Evolutionary conservation across 345 rosid genomes (phyloP).

Genomic region (Combretum micranthum): DNA sequence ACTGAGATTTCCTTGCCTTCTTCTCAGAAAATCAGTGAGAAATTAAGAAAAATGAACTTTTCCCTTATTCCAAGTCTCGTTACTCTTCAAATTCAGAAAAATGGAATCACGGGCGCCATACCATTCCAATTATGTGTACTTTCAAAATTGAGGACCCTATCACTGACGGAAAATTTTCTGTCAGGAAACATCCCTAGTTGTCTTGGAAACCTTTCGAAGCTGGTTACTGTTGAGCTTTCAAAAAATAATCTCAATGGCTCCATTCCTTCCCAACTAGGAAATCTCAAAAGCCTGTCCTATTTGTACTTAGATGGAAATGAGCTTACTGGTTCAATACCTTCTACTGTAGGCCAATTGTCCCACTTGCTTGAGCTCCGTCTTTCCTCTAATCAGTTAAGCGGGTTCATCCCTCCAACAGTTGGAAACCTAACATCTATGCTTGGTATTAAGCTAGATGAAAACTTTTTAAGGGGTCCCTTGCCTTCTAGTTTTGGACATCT

Average conservation of each 20-base stretch:
- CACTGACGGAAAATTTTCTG: not conserved
- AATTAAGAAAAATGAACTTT: slow-evolving; percentile 7
- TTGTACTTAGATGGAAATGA: too few species aligned
- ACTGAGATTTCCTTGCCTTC: too few species aligned
- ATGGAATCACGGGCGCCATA: not conserved
- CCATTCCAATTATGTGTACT: slow-evolving; percentile 7
- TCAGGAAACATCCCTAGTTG: slow-evolving; percentile 10
- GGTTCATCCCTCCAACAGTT: too few species aligned
- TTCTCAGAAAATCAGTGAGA: fast-evolving
- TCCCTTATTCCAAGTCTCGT: slow-evolving; percentile 11
- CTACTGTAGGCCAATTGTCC: too few species aligned
- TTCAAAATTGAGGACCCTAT: not conserved
- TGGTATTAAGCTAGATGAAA: too few species aligned
- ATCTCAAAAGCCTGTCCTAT: not conserved
- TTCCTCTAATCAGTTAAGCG: not conserved
- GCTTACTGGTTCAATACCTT: too few species aligned
- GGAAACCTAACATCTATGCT: too few species aligned
- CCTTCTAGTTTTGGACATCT: slow-evolving; percentile 1
- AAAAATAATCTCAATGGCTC: fast-evolving
- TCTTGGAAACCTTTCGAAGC: not conserved
- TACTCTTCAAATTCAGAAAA: not conserved
- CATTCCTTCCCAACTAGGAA: not conserved
- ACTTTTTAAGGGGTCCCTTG: too few species aligned
- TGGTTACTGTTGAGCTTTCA: not conserved
- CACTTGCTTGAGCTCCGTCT: not conserved